phyloP scores from a whole-genome alignment of 305 asterid genomes.

The Solanum hybrid region DNA sequence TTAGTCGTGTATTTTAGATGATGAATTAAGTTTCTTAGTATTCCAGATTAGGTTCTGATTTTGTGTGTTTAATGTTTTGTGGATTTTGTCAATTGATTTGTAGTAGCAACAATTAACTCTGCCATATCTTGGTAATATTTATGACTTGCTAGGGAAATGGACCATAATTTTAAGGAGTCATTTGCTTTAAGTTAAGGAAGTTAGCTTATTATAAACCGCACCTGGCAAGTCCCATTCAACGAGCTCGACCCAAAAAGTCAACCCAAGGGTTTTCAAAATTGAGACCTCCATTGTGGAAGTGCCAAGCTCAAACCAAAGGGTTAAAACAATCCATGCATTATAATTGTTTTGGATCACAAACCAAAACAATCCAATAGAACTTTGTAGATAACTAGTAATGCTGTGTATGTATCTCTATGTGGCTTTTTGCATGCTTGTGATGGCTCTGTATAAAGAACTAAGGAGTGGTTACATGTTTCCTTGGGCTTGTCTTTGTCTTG shows the following conservation, averaged over 20 bases:
- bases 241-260: background rate
- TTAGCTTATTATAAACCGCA: background rate
- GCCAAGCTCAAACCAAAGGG: background rate
- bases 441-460: background rate
- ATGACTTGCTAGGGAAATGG: background rate
- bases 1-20: background rate
- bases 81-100: background rate
- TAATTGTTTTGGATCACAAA: background rate
- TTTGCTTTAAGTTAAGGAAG: background rate
- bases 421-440: background rate
- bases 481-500: background rate
- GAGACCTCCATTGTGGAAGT: background rate
- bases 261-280: background rate
- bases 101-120: background rate
- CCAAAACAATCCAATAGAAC: background rate
- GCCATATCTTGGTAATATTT: background rate
- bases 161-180: background rate
- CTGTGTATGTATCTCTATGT: background rate
- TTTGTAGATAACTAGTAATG: background rate
- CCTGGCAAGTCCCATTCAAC: background rate
- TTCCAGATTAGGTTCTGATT: background rate
- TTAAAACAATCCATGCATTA: background rate
- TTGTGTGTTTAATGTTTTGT: background rate
- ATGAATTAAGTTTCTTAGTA: background rate
- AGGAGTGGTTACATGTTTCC: background rate